Evolutionary conservation across 495 filamentous ascomycete genomes (phyloP).

Genomic region (Talaromyces ruber): DNA sequence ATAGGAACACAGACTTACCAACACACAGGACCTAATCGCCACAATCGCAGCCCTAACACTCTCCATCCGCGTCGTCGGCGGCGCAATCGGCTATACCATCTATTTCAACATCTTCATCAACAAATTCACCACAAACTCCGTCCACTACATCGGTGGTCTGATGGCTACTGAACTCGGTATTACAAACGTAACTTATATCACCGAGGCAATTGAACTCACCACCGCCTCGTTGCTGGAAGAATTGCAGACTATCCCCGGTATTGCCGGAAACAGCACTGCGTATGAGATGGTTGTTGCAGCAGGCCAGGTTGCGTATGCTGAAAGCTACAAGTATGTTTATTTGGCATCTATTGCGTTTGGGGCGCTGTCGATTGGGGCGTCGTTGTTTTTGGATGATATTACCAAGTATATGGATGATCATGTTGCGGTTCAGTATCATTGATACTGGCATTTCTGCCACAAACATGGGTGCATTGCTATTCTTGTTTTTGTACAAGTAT

Average conservation of each 20-base stretch:
- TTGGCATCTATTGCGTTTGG: constrained; percentile 63
- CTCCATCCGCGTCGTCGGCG: constrained; percentile 62
- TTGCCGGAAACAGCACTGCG: constrained; percentile 41
- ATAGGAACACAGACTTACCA: constrained; percentile 1
- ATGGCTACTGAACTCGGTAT: constrained; percentile 48
- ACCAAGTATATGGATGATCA: constrained; percentile 60
- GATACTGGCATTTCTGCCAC: neutral
- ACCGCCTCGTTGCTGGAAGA: constrained; percentile 44
- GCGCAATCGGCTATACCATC: constrained; percentile 60
- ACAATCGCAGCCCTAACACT: constrained; percentile 68
- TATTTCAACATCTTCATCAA: constrained; percentile 71
- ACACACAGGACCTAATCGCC: constrained; percentile 53
- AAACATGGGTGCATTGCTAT: neutral
- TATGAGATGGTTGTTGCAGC: constrained; percentile 52
- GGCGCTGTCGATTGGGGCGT: constrained; percentile 49
- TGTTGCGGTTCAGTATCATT: constrained; percentile 55
- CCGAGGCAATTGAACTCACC: constrained; percentile 47
- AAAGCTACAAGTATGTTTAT: constrained; percentile 61
- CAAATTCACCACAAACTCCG: constrained; percentile 50
- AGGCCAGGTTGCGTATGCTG: constrained; percentile 53
- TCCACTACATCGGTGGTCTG: constrained; percentile 41
- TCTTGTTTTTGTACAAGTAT: neutral
- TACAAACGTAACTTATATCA: constrained; percentile 29
- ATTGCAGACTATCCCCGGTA: constrained; percentile 46
- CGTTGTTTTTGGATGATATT: constrained; percentile 56